Evolutionary conservation across 306 rosid genomes (phyloP).

Genomic region (Vigna reflexopilosa): DNA sequence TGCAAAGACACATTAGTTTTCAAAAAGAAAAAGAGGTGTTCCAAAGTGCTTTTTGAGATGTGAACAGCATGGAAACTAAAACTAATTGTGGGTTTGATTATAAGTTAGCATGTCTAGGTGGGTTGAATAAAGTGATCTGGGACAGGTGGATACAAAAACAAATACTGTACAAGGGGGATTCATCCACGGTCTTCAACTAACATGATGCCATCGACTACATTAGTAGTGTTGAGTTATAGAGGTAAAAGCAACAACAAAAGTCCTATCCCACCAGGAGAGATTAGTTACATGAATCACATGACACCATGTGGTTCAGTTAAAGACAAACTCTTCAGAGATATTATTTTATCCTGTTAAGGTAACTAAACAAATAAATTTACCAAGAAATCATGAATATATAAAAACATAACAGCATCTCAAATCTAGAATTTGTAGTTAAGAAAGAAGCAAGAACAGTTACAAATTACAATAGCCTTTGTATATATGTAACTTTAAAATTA

Average conservation of each 20-base stretch:
- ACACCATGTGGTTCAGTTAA: neutral
- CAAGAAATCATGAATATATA: neutral
- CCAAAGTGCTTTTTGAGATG: neutral
- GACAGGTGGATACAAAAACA: neutral
- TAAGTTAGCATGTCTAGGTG: neutral
- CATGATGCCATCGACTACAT: neutral
- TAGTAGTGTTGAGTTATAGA: neutral
- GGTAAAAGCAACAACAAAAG: neutral
- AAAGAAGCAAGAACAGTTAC: neutral
- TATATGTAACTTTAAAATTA: slow-evolving; percentile 9
- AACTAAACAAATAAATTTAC: neutral
- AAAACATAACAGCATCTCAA: neutral
- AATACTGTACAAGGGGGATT: neutral
- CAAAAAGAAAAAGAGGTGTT: neutral
- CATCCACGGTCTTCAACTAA: neutral
- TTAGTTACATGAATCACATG: neutral
- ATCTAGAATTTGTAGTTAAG: neutral
- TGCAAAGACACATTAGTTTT: slow-evolving; percentile 3
- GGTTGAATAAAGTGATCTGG: neutral
- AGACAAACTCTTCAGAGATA: neutral
- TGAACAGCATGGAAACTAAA: neutral
- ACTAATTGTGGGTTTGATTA: neutral
- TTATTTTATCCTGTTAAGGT: neutral
- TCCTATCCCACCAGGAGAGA: neutral
- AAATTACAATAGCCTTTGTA: neutral